Percentiles rank a stretch among this genome's conserved stretches.
These are phyloP conservation scores for Laguncularia racemosa DNA, from an alignment of 345 rosid genomes.

Conservation along the genomic window DNA sequence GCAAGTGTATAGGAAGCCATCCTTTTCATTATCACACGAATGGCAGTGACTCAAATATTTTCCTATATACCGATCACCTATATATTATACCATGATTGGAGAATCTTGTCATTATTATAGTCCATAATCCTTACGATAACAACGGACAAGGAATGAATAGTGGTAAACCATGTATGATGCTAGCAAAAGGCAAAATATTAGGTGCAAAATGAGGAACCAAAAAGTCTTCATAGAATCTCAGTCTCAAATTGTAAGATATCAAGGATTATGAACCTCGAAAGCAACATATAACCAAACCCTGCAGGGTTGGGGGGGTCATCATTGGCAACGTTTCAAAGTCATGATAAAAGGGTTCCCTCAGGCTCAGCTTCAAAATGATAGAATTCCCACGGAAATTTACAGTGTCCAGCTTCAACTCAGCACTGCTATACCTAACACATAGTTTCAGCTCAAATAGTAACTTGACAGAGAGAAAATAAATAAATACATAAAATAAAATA, in stretches of 20 bases:
- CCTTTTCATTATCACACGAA: conserved; percentile 11
- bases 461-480: no score
- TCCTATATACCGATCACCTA: not conserved
- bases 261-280: conserved; percentile 1
- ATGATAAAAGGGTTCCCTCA: not conserved
- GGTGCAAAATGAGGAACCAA: conserved; percentile 3
- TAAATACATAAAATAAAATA: no score
- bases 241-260: not conserved
- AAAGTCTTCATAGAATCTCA: conserved; percentile 9
- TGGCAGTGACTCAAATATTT: conserved; percentile 1
- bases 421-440: no score
- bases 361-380: not conserved
- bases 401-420: no score
- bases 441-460: no score
- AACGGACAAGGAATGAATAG: conserved; percentile 4
- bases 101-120: not conserved
- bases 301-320: not conserved
- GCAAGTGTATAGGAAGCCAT: not conserved
- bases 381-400: not conserved
- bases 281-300: conserved; percentile 14
- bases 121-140: not conserved
- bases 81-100: not conserved
- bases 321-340: not conserved
- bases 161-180: not conserved
- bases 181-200: not conserved